Evolutionary conservation across 805 yeast species (phyloP), one percentile per base, ranked within the genome.

Genomic region (Blastobotrys muscicola): DNA sequence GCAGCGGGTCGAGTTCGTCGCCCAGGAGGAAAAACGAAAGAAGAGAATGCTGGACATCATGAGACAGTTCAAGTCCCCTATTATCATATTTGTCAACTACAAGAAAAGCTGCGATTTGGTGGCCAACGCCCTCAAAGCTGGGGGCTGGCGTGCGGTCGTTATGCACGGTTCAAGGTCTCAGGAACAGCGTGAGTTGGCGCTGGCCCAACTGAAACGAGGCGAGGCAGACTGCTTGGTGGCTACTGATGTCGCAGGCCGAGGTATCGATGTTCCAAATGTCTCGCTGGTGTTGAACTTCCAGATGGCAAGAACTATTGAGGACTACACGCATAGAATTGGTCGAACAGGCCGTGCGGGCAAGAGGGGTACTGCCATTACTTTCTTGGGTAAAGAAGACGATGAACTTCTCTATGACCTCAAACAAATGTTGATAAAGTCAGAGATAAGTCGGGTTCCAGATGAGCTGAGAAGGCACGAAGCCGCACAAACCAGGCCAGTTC

Each of bases 331-430:
- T 63, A 73, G 97, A 57, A 82, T 90, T 41, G 98, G 98, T 45
- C 78, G 98, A 65, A 90, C 98, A 0, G 98, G 97, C 33, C 76
- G 98, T 61, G 97, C 95, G 0, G 97, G 97, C 0, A 76, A 75
- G 38, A 59, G 58, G 4, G 98, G 98, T 37, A 68, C 73, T 8
- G 82, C 95, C 3, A 67, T 80, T 9, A 82, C 96, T 0, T 83
- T 85, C 50, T 60, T 87, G 49, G 76, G 75, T 43, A 71, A 71
- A 9, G 70, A 70, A 3, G 89, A 82, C 52, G 89, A 83, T 51
- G 60, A 64, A 10, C 64, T 78, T 1, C 69, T 82, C 43, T 60
- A 62, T 42, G 80, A 73, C 49, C 59, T 80, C 54, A 67, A 68
- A 56, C 65, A 65, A 49, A 71, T 76, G 62, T 61, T 80, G 41